Conservation (phyloP, 1,139 yeast genomes). For the Geotrichum klebahnii region DNA sequence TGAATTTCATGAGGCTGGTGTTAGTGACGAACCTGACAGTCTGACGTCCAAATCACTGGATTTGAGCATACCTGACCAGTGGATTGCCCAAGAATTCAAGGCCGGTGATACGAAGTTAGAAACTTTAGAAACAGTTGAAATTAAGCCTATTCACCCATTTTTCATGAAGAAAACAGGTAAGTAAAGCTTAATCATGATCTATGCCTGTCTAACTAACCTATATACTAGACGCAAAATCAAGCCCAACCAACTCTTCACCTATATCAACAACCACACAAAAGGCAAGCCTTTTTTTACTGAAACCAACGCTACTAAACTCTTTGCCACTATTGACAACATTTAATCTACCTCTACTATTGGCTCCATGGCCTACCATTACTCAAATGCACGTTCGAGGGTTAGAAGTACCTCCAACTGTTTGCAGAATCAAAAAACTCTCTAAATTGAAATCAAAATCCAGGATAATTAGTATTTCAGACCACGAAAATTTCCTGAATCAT, state of each 20-base stretch:
- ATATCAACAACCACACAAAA: neutral
- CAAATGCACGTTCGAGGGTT: constrained; percentile 20
- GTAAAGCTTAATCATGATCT: too few relatives aligned
- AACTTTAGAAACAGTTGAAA: neutral
- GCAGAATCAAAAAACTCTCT: neutral
- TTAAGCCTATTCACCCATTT: constrained; percentile 25
- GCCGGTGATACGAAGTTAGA: too few relatives aligned
- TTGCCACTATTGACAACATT: neutral
- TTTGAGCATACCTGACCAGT: too few relatives aligned
- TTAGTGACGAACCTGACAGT: too few relatives aligned
- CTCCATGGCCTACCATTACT: constrained; percentile 17
- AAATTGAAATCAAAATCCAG: neutral
- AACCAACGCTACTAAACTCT: constrained; percentile 3
- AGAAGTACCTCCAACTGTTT: neutral
- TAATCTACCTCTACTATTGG: neutral
- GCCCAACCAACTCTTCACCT: too few relatives aligned
- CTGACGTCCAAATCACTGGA: too few relatives aligned
- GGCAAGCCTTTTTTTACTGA: constrained; percentile 1
- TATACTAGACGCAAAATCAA: too few relatives aligned
- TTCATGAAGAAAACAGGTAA: constrained; percentile 5
- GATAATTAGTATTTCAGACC: neutral
- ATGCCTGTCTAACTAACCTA: too few relatives aligned
- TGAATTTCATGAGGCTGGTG: too few relatives aligned
- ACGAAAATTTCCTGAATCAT: neutral
- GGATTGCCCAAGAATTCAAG: too few relatives aligned